These are phyloP conservation scores for Glaciozyma martinii DNA, from an alignment of 768 basidiomycete species.

Conservation along the genomic window DNA sequence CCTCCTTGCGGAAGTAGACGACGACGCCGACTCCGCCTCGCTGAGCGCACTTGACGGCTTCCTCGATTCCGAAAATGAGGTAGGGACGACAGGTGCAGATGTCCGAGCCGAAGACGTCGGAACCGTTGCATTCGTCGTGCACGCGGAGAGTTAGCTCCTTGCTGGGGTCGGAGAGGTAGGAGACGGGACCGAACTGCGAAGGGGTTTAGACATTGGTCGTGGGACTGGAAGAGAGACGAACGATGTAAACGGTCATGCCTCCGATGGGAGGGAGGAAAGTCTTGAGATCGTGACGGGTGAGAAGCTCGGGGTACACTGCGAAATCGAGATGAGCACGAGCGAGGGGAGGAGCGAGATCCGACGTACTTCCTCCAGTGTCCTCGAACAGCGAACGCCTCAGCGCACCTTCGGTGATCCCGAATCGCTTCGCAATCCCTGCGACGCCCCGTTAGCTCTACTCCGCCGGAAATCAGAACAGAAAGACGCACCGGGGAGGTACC, in stretches of 20 bases:
- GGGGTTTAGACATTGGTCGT: background rate
- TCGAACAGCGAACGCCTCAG: constrained; percentile 89
- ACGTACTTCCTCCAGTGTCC: constrained; percentile 69
- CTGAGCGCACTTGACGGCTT: constrained; percentile 75
- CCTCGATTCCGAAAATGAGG: constrained; percentile 80
- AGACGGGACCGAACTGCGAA: constrained; percentile 68
- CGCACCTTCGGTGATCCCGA: constrained; percentile 62
- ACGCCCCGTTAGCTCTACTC: constrained; percentile 39
- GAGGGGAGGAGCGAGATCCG: constrained; percentile 46
- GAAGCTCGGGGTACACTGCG: constrained; percentile 59
- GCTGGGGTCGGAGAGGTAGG: constrained; percentile 60
- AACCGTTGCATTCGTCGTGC: constrained; percentile 94
- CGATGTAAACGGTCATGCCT: constrained; percentile 76
- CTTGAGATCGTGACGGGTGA: constrained; percentile 84
- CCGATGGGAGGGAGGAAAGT: constrained; percentile 94
- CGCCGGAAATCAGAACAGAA: background rate
- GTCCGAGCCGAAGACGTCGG: constrained; percentile 81
- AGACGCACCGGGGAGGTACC: constrained; percentile 68
- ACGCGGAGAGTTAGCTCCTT: constrained; percentile 80
- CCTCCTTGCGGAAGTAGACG: constrained; percentile 90
- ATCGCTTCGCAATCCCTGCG: constrained; percentile 69
- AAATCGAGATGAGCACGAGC: background rate
- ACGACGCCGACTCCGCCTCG: constrained; percentile 84
- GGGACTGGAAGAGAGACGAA: constrained; percentile 1
- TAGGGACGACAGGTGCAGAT: constrained; percentile 83